Percentiles rank a stretch among this genome's conserved stretches.
phyloP scores from a whole-genome alignment of 2,329 filamentous ascomycete genomes.

The Immersiporthe knoxdaviesiana region DNA sequence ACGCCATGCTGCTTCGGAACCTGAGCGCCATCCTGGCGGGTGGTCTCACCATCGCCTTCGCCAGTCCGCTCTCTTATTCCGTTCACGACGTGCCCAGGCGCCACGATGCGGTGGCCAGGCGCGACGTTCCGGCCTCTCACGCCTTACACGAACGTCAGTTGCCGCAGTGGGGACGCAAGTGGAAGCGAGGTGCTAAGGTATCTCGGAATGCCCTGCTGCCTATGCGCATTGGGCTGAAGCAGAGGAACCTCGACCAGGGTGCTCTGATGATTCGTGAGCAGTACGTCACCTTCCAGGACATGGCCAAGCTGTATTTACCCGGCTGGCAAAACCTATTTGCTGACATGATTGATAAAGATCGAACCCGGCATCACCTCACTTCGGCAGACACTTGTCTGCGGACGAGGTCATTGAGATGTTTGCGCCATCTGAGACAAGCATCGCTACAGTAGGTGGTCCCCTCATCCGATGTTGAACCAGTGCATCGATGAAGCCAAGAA shows the following conservation, averaged over 20 bases:
- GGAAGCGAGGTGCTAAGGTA: constrained; percentile 36
- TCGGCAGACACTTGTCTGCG: constrained; percentile 45
- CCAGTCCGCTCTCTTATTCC: constrained; percentile 16
- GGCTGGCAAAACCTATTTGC: not conserved
- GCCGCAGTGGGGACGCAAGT: constrained; percentile 33
- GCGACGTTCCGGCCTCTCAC: constrained; percentile 32
- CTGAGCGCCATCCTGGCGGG: constrained; percentile 18
- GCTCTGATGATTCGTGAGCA: constrained; percentile 40
- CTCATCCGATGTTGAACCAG: constrained; percentile 32
- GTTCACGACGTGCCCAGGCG: constrained; percentile 15
- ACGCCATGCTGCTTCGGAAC: constrained; percentile 16
- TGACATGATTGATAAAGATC: constrained; percentile 34
- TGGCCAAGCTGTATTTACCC: not conserved
- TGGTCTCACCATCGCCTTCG: constrained; percentile 14
- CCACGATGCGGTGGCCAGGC: constrained; percentile 18
- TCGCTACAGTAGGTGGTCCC: constrained; percentile 44
- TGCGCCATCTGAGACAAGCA: constrained; percentile 39
- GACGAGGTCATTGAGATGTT: constrained; percentile 45
- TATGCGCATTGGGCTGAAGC: constrained; percentile 40
- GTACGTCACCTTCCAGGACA: constrained; percentile 28
- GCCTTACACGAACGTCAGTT: constrained; percentile 37
- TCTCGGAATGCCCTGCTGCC: constrained; percentile 35
- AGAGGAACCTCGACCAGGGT: constrained; percentile 39
- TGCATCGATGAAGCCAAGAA: not conserved
- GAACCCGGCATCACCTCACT: constrained; percentile 41